Percentiles rank a stretch among this genome's conserved stretches.
These are phyloP conservation scores for Ceratobasidium sp. DNA, from an alignment of 1,284 basidiomycete genomes.

Conservation along the genomic window DNA sequence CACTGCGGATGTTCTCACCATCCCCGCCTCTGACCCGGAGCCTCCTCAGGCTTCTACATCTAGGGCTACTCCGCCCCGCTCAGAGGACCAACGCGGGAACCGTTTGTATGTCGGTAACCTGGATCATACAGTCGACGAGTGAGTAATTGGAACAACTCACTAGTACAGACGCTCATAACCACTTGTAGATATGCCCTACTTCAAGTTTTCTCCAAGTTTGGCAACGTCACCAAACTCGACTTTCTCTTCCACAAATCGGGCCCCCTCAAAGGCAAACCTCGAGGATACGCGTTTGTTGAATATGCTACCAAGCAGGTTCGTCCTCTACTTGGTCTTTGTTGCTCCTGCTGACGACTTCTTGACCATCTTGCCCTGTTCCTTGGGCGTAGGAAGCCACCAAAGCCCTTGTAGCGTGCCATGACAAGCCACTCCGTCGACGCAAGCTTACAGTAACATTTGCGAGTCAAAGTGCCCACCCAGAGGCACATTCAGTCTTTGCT, in stretches of 20 bases:
- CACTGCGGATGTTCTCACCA: slow-evolving; percentile 31
- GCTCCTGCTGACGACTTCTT: slow-evolving; percentile 51
- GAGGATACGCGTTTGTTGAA: slow-evolving; percentile 96
- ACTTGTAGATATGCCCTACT: slow-evolving; percentile 81
- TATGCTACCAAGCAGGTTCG: slow-evolving; percentile 84
- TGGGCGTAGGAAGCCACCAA: slow-evolving; percentile 82
- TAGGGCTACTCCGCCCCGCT: slow-evolving; percentile 11
- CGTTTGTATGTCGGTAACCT: slow-evolving; percentile 94
- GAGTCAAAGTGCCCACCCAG: slow-evolving; percentile 73
- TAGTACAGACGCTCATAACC: not conserved
- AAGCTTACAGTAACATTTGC: slow-evolving; percentile 92
- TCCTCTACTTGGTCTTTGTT: slow-evolving; percentile 52
- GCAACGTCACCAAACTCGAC: slow-evolving; percentile 92
- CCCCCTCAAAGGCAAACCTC: slow-evolving; percentile 88
- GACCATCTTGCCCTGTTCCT: slow-evolving; percentile 47
- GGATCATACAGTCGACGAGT: slow-evolving; percentile 91
- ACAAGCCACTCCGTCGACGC: slow-evolving; percentile 87
- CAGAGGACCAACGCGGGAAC: slow-evolving; percentile 42
- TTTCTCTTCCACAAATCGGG: slow-evolving; percentile 96
- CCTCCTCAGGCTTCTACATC: slow-evolving; percentile 36
- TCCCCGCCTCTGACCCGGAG: slow-evolving; percentile 17
- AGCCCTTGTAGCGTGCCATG: slow-evolving; percentile 82
- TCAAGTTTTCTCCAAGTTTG: slow-evolving; percentile 91
- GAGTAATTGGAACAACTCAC: slow-evolving; percentile 56
- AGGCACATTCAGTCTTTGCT: slow-evolving; percentile 55